These are phyloP conservation scores for Neurospora sublineolata DNA, from an alignment of 495 filamentous ascomycete genomes.

Conservation along the genomic window DNA sequence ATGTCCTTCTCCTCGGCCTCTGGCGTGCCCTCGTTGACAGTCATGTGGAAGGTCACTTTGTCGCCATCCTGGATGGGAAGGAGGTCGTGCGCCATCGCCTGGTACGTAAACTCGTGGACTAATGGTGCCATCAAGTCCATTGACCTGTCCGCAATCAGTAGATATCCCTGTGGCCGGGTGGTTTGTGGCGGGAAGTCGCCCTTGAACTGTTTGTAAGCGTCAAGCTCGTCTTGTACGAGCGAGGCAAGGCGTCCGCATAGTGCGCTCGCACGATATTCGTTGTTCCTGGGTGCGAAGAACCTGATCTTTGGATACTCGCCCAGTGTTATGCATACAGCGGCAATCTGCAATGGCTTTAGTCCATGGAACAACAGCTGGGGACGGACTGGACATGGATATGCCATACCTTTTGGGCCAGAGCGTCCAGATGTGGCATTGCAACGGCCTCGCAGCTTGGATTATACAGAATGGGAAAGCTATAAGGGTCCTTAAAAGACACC, in stretches of 20 bases:
- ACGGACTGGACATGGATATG: background rate
- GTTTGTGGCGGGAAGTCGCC: constrained; percentile 71
- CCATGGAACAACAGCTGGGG: background rate
- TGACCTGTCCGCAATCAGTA: constrained; percentile 81
- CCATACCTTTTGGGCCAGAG: constrained; percentile 74
- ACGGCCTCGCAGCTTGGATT: constrained; percentile 82
- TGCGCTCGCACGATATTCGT: constrained; percentile 75
- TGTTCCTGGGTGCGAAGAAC: constrained; percentile 67
- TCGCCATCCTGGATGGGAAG: constrained; percentile 78
- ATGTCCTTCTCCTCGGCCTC: constrained; percentile 75
- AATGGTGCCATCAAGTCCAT: constrained; percentile 84
- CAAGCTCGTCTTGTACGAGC: constrained; percentile 85
- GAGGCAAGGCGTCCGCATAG: constrained; percentile 77
- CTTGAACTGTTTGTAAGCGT: constrained; percentile 71
- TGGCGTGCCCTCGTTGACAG: constrained; percentile 54
- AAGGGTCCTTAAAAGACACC: constrained; percentile 84
- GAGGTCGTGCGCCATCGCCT: constrained; percentile 93
- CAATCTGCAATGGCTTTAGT: constrained; percentile 49
- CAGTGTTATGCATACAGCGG: constrained; percentile 68
- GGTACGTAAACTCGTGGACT: constrained; percentile 94
- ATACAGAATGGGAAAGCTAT: constrained; percentile 85
- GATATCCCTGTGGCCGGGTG: constrained; percentile 68
- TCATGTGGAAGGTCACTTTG: constrained; percentile 73
- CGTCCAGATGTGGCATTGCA: constrained; percentile 66
- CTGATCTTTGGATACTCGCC: constrained; percentile 85